phyloP scores from a whole-genome alignment of 2,329 filamentous ascomycete species.

The Zymoseptoria passerinii region DNA sequence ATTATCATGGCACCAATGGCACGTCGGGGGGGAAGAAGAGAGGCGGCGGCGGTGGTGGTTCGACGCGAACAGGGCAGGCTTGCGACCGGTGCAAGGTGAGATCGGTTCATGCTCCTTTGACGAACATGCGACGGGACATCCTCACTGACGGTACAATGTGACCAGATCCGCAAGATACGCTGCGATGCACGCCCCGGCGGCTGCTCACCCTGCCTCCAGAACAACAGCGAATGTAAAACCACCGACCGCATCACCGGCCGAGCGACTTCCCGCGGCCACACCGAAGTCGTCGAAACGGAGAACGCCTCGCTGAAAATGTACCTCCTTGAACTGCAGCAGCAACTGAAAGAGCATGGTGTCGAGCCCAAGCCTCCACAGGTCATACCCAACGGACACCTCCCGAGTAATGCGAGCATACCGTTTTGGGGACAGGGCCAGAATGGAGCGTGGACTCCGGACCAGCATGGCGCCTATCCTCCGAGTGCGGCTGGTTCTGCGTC shows the following conservation, averaged over 20 bases:
- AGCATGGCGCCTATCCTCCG: background rate
- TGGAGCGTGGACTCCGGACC: background rate
- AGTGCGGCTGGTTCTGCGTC: background rate
- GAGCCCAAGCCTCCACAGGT: slow-evolving; percentile 36
- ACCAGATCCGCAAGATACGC: slow-evolving; percentile 72
- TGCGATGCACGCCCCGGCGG: slow-evolving; percentile 74
- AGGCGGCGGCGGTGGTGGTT: slow-evolving; percentile 45
- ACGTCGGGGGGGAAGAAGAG: slow-evolving; percentile 28
- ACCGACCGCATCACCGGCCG: slow-evolving; percentile 81
- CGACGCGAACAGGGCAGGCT: slow-evolving; percentile 66
- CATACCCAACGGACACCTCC: slow-evolving; percentile 3
- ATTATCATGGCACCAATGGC: background rate
- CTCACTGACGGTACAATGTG: background rate
- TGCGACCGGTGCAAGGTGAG: slow-evolving; percentile 81
- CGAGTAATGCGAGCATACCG: background rate
- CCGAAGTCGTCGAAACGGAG: slow-evolving; percentile 67
- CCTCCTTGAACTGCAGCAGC: slow-evolving; percentile 59
- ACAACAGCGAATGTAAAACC: slow-evolving; percentile 69
- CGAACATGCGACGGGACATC: background rate
- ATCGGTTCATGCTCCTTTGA: background rate
- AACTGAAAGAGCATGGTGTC: slow-evolving; percentile 53
- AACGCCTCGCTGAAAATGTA: slow-evolving; percentile 58
- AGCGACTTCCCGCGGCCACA: slow-evolving; percentile 68
- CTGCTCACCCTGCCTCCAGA: slow-evolving; percentile 72
- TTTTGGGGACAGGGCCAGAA: background rate